Evolutionary conservation across 805 yeast species (phyloP).

Genomic region (Teunomyces lycoperdinae): DNA sequence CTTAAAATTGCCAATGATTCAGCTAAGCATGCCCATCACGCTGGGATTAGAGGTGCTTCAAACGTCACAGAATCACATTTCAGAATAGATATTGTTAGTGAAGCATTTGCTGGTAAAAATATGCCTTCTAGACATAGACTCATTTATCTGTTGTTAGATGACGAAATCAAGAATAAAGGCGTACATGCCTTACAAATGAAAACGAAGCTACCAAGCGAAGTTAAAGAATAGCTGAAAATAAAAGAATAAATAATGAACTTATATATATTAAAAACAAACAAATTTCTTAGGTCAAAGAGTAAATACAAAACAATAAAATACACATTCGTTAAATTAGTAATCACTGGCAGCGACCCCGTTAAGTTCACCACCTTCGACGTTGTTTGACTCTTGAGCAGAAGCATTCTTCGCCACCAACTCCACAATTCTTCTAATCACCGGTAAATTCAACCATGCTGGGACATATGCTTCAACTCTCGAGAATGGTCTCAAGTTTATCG

Average conservation of each 20-base stretch:
- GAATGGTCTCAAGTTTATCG: conserved; percentile 72
- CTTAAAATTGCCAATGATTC: conserved; percentile 74
- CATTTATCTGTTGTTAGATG: conserved; percentile 64
- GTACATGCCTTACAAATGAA: conserved; percentile 87
- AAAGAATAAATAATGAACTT: not conserved
- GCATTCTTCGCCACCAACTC: conserved; percentile 86
- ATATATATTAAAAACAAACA: conserved; percentile 1
- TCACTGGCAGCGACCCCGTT: conserved; percentile 3
- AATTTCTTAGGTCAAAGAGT: not conserved
- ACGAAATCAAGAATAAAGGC: conserved; percentile 68
- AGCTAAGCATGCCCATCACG: conserved; percentile 83
- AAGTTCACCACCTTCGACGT: conserved; percentile 10
- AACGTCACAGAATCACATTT: conserved; percentile 83
- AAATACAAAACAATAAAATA: conserved; percentile 2
- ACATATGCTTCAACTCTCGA: conserved; percentile 84
- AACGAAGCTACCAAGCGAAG: conserved; percentile 56
- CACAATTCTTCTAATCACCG: conserved; percentile 81
- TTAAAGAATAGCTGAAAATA: not conserved
- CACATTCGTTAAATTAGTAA: conserved; percentile 2
- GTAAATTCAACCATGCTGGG: conserved; percentile 91
- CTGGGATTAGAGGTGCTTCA: conserved; percentile 69
- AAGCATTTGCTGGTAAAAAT: conserved; percentile 59
- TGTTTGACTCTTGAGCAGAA: conserved; percentile 53
- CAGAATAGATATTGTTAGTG: conserved; percentile 68
- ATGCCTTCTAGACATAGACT: conserved; percentile 77